Base-by-base conservation (phyloP, 345 rosid genomes). In the Populus davidiana region DNA sequence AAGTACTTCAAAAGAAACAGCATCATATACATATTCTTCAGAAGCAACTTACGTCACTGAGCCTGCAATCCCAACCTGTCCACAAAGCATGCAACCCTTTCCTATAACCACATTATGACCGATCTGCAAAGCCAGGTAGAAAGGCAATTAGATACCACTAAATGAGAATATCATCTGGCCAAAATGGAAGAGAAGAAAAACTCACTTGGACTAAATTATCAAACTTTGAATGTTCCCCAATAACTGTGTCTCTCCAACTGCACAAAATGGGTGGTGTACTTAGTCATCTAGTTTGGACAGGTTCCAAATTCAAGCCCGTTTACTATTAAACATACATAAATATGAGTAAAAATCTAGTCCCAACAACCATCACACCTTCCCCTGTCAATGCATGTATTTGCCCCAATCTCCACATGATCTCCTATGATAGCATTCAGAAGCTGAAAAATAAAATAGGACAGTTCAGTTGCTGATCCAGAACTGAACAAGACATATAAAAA, bases 21-120 rank as follows among this genome's bases (percentile, higher is more conserved):
- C 20, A 6, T 18, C 13, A 41, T n/a, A 29, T 43, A 63, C 50
- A 5, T 8, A 59, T 20, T 43, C 69, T 69, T 67, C 44, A 50
- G 66, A 67, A n/a, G 62, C 33, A 18, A 72, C 91, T 70, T 89
- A 94, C 98, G 83, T 91, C 69, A 75, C 97, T 29, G 98, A 91
- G 72, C 98, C 98, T 73, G 94, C 97, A 78, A 94, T 85, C 73
- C 97, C 97, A 64, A 84, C 95, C 87, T 94, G 95, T 59, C 97
- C 94, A 83, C 97, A 93, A 8, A 94, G 91, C 87, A 93, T 81
- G 87, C 97, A 93, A 77, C 85, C 83, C 50, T 84, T 87, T 76
- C 94, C 95, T 27, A 93, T 88, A 76, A 86, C 80, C 78, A 89
- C 95, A 82, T 93, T 94, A 69, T 94, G 97, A 77, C 92, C 97